phyloP scores from a whole-genome alignment of 768 basidiomycete species.

The Tubosaeta brunneosetosa region DNA sequence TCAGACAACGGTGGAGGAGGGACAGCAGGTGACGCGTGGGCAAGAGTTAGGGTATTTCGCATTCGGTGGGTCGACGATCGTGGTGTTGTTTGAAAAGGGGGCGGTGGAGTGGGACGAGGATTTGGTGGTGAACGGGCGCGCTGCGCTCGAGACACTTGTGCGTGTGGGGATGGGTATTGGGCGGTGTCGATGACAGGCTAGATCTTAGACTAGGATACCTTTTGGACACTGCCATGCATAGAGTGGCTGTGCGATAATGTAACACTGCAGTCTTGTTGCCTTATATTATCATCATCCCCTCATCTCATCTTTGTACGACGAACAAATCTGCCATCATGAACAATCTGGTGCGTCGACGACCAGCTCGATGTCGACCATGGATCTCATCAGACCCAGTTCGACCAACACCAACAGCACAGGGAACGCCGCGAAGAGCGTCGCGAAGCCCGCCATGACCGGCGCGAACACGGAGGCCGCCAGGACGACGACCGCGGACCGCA shows the following conservation, averaged over 20 bases:
- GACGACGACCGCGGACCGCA: background rate
- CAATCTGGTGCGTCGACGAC: background rate
- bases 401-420: constrained; percentile 3
- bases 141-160: constrained; percentile 86
- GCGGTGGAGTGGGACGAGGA: constrained; percentile 90
- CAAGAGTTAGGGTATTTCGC: constrained; percentile 95
- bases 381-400: background rate
- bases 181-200: constrained; percentile 19
- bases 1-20: constrained; percentile 79
- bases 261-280: background rate
- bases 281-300: background rate
- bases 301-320: background rate
- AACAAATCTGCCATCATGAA: constrained; percentile 13
- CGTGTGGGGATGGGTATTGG: constrained; percentile 88
- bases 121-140: constrained; percentile 74
- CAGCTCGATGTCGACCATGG: background rate
- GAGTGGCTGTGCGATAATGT: background rate
- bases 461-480: background rate
- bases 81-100: constrained; percentile 83
- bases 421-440: constrained; percentile 12
- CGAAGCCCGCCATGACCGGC: constrained; percentile 6
- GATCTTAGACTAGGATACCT: background rate
- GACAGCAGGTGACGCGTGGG: constrained; percentile 72
- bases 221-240: background rate
- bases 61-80: constrained; percentile 93